phyloP scores from a whole-genome alignment of 441 rosid species.

The Rhodomyrtus psidioides region DNA sequence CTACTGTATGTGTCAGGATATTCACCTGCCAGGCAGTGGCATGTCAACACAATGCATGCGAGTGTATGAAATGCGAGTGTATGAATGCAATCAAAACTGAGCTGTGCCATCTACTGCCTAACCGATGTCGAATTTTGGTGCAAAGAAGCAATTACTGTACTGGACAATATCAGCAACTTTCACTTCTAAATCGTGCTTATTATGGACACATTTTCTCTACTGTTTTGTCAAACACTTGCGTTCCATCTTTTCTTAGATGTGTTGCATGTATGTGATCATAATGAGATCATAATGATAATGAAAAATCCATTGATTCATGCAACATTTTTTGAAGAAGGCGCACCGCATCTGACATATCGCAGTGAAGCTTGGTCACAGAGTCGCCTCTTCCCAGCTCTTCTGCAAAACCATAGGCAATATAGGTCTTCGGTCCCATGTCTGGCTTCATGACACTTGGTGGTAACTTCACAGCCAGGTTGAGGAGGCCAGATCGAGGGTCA shows the following conservation, averaged over 20 bases:
- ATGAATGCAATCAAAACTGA: neutral
- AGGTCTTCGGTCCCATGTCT: slow-evolving; percentile 94
- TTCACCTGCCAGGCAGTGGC: slow-evolving; percentile 45
- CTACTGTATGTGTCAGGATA: slow-evolving; percentile 67
- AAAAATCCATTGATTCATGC: neutral
- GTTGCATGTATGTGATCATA: neutral
- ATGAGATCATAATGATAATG: neutral
- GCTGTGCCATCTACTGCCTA: neutral
- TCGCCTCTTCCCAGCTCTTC: slow-evolving; percentile 95
- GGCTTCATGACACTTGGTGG: slow-evolving; percentile 64
- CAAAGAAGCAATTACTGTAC: neutral
- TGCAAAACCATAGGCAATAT: slow-evolving; percentile 66
- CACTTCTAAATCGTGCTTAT: neutral
- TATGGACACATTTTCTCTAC: neutral
- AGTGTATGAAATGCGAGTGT: neutral
- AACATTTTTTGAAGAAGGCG: neutral
- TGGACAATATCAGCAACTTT: neutral
- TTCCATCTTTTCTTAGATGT: neutral
- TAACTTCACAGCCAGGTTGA: slow-evolving; percentile 73
- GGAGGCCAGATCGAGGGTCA: slow-evolving; percentile 74
- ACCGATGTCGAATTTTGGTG: neutral
- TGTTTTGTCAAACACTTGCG: neutral
- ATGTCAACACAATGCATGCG: neutral
- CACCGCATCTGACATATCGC: slow-evolving; percentile 96
- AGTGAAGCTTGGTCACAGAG: slow-evolving; percentile 90